phyloP scores from a whole-genome alignment of 1,139 yeast species.

The Pichia sp. region DNA sequence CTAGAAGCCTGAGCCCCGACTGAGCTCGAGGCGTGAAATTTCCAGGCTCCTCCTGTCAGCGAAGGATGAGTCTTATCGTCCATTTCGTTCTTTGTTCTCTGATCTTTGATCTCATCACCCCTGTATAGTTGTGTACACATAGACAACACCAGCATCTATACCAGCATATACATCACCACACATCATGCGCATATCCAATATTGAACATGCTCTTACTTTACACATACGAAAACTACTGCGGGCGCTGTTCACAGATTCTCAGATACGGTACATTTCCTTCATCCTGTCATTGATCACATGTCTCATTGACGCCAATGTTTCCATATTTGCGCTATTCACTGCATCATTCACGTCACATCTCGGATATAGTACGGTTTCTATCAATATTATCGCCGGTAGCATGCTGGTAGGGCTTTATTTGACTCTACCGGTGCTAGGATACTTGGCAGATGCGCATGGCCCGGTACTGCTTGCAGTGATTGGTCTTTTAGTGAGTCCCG shows the following conservation, averaged over 20 bases:
- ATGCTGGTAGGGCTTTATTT: conserved; percentile 80
- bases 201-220: conserved; percentile 33
- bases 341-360: conserved; percentile 54
- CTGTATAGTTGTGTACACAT: too few relatives aligned
- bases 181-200: too few relatives aligned
- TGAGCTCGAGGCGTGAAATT: too few relatives aligned
- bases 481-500: conserved; percentile 62
- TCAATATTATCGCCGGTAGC: conserved; percentile 70
- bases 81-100: too few relatives aligned
- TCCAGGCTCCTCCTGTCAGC: too few relatives aligned
- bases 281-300: conserved; percentile 43
- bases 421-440: conserved; percentile 77
- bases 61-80: too few relatives aligned
- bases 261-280: conserved; percentile 32
- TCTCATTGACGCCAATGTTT: conserved; percentile 72
- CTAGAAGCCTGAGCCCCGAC: too few relatives aligned
- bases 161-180: too few relatives aligned
- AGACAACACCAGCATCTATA: too few relatives aligned
- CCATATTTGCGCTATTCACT: conserved; percentile 74
- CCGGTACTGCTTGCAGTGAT: conserved; percentile 65
- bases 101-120: too few relatives aligned
- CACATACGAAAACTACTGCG: conserved; percentile 30
- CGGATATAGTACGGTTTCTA: conserved; percentile 60
- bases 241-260: conserved; percentile 20
- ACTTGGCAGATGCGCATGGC: conserved; percentile 78